Percentiles rank a stretch among this genome's conserved stretches.
Conservation (phyloP, 208 protist genomes). For the Wallacemonas collosoma region DNA sequence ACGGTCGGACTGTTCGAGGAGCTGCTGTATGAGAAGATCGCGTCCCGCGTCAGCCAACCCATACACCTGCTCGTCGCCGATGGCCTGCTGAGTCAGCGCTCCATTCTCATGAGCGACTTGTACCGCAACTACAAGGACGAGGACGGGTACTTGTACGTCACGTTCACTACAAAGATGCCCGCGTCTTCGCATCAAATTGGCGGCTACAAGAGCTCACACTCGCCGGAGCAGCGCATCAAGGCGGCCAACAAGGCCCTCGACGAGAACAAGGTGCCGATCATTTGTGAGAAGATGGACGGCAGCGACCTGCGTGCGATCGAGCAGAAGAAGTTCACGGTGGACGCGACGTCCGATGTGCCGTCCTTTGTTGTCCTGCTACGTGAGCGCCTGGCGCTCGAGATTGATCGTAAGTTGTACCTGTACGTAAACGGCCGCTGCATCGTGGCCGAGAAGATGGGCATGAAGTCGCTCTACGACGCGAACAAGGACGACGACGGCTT, state of each 20-base stretch:
- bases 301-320: slow-evolving; percentile 80
- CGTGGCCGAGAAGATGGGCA: slow-evolving; percentile 28
- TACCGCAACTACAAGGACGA: slow-evolving; percentile 90
- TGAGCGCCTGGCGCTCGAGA: slow-evolving; percentile 15
- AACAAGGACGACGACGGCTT: slow-evolving; percentile 96
- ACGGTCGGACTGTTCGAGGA: slow-evolving; percentile 25
- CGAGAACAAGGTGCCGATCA: slow-evolving; percentile 86
- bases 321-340: slow-evolving; percentile 82
- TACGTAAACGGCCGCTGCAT: slow-evolving; percentile 13
- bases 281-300: slow-evolving; percentile 87
- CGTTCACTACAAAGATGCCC: slow-evolving; percentile 73
- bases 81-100: slow-evolving; percentile 35
- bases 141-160: slow-evolving; percentile 87
- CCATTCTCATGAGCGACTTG: slow-evolving; percentile 33
- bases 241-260: slow-evolving; percentile 53
- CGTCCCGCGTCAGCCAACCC: slow-evolving; percentile 20
- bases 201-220: slow-evolving; percentile 42
- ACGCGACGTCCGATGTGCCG: slow-evolving; percentile 24
- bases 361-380: slow-evolving; percentile 16
- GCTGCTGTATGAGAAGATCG: slow-evolving; percentile 25
- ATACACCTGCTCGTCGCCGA: slow-evolving; percentile 33
- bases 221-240: slow-evolving; percentile 47
- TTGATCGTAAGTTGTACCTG: slow-evolving; percentile 17
- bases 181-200: slow-evolving; percentile 22
- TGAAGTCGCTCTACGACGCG: slow-evolving; percentile 60